Percentiles rank a stretch among this genome's conserved stretches.
Evolutionary conservation across 2,329 filamentous ascomycete genomes (phyloP).

Genomic region (Blastomyces parvus): DNA sequence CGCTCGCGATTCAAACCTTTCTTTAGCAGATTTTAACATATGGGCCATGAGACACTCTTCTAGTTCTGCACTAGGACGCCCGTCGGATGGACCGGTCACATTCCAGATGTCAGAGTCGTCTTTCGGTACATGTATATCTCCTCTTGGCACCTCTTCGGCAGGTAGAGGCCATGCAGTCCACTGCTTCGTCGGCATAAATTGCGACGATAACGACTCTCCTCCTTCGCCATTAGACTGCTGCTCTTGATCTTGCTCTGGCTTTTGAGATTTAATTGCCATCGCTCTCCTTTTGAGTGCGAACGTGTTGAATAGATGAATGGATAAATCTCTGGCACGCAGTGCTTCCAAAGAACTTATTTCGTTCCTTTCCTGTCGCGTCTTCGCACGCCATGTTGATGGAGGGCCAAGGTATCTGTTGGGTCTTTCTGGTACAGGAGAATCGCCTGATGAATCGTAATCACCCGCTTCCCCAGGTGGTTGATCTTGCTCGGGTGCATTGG

Average conservation of each 20-base stretch:
- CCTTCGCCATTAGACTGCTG: constrained; percentile 12
- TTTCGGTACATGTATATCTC: constrained; percentile 41
- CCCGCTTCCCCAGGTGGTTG: not conserved
- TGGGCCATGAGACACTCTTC: constrained; percentile 61
- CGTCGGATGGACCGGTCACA: constrained; percentile 37
- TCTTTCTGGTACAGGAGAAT: constrained; percentile 8
- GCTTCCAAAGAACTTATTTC: constrained; percentile 56
- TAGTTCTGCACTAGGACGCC: constrained; percentile 51
- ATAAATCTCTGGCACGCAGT: constrained; percentile 56
- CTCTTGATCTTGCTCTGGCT: not conserved
- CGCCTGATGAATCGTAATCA: constrained; percentile 8
- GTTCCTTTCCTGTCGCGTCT: constrained; percentile 75
- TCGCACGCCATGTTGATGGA: constrained; percentile 65
- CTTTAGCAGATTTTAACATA: constrained; percentile 58
- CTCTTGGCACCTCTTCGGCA: constrained; percentile 50
- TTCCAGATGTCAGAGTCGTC: constrained; percentile 46
- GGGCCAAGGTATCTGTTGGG: constrained; percentile 62
- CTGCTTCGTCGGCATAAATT: constrained; percentile 40
- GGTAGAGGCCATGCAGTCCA: constrained; percentile 86
- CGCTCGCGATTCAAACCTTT: constrained; percentile 45
- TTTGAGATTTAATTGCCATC: constrained; percentile 11
- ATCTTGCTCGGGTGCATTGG: constrained; percentile 7
- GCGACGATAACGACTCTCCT: constrained; percentile 16
- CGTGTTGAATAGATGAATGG: constrained; percentile 69
- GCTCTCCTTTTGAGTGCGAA: constrained; percentile 54